A percentile compares a stretch with the other conserved stretches of the same genome.
phyloP scores from a whole-genome alignment of 805 yeast species.

The Brettanomyces nanus region DNA sequence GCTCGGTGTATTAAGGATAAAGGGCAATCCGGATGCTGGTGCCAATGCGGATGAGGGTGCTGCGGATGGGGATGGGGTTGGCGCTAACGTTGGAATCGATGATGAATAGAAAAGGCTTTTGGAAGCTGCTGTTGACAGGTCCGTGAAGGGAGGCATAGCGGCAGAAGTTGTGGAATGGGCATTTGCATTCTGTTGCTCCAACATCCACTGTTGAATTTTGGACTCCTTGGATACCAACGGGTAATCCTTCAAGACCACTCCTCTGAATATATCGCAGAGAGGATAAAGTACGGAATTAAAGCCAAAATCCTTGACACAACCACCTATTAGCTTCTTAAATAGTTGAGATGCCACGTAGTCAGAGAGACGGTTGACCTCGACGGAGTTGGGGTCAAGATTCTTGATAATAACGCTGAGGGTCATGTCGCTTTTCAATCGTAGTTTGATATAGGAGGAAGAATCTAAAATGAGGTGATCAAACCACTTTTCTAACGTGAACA shows the following conservation, averaged over 20 bases:
- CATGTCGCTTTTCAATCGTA: conserved; percentile 28
- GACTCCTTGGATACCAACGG: conserved; percentile 46
- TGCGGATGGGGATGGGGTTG: conserved; percentile 1
- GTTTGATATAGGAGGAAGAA: conserved; percentile 42
- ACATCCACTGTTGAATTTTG: conserved; percentile 3
- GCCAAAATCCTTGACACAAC: conserved; percentile 72
- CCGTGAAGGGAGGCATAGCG: not conserved
- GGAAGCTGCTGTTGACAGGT: not conserved
- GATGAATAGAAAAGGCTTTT: not conserved
- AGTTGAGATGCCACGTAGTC: conserved; percentile 49
- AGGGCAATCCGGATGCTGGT: not conserved
- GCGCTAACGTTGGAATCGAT: not conserved
- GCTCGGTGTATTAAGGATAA: not conserved
- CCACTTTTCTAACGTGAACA: conserved; percentile 57
- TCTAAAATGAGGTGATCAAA: conserved; percentile 45
- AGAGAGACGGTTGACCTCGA: conserved; percentile 29
- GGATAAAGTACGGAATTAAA: conserved; percentile 62
- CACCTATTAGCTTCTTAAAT: conserved; percentile 54
- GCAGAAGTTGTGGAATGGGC: not conserved
- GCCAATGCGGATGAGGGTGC: conserved; percentile 1
- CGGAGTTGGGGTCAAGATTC: conserved; percentile 33
- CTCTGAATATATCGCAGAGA: conserved; percentile 61
- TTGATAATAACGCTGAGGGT: conserved; percentile 38
- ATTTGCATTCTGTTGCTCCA: not conserved
- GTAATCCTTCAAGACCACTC: conserved; percentile 50